Percentiles rank a stretch among this genome's conserved stretches.
phyloP scores from a whole-genome alignment of 352 stramenopile genomes.

The Globisporangium barbulae region DNA sequence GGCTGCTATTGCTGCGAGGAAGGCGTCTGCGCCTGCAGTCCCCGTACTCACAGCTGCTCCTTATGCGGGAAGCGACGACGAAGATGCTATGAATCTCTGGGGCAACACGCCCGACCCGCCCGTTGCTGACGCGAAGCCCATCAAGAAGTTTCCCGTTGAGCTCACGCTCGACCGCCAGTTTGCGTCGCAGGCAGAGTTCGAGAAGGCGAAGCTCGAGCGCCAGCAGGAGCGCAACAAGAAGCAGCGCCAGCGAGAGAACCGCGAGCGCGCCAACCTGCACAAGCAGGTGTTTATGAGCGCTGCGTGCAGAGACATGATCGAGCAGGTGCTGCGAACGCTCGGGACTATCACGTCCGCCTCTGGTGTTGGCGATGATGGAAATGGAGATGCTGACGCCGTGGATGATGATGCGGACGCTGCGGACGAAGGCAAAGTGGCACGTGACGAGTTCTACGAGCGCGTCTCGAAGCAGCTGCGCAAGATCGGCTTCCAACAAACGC shows the following conservation, averaged over 20 bases:
- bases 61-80: not conserved
- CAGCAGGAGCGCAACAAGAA: conserved; percentile 71
- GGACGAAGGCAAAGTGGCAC: conserved; percentile 8
- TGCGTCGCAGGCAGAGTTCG: conserved; percentile 67
- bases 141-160: conserved; percentile 23
- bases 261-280: conserved; percentile 87
- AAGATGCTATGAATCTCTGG: conserved; percentile 42
- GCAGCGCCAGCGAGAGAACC: conserved; percentile 86
- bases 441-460: conserved; percentile 23
- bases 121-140: conserved; percentile 4
- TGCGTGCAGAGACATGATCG: conserved; percentile 82
- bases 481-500: conserved; percentile 51
- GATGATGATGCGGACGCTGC: not conserved
- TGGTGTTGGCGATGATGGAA: conserved; percentile 13
- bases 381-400: conserved; percentile 14
- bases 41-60: not conserved
- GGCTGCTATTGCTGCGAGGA: conserved; percentile 3
- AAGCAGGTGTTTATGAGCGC: conserved; percentile 91
- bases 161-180: conserved; percentile 77
- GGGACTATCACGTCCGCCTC: conserved; percentile 22
- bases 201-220: conserved; percentile 49
- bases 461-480: conserved; percentile 32
- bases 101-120: conserved; percentile 17
- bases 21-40: not conserved
- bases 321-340: conserved; percentile 67